Evolutionary conservation across 2,329 filamentous ascomycete genomes (phyloP).

Genomic region (Lasiodiplodia citricola): DNA sequence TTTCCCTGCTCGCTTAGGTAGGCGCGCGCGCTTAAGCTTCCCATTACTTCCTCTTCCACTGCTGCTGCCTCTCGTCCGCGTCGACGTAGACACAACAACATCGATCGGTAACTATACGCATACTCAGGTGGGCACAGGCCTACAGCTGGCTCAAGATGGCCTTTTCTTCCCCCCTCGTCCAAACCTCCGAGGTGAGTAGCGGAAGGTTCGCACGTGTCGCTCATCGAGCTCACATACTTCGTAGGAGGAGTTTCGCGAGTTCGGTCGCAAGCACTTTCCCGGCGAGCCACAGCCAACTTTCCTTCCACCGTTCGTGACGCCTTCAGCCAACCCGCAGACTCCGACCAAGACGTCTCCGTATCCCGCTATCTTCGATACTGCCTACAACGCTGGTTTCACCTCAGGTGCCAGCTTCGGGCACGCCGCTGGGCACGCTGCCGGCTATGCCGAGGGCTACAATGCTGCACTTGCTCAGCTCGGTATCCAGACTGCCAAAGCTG

Average conservation of each 20-base stretch:
- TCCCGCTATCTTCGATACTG: conserved; percentile 19
- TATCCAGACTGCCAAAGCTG: conserved; percentile 11
- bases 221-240: conserved; percentile 22
- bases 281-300: conserved; percentile 41
- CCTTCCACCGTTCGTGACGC: conserved; percentile 34
- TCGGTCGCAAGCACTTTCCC: conserved; percentile 52
- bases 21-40: conserved; percentile 6
- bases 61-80: background rate
- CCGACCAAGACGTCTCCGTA: background rate
- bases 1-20: background rate
- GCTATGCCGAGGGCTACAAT: background rate
- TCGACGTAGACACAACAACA: background rate
- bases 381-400: background rate
- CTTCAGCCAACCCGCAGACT: background rate
- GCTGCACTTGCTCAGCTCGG: background rate
- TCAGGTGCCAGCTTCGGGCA: background rate
- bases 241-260: conserved; percentile 51
- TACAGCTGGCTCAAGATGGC: background rate
- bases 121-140: background rate
- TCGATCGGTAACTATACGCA: background rate
- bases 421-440: background rate
- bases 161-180: background rate
- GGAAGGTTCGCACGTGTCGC: background rate
- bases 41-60: background rate
- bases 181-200: background rate